Evolutionary conservation across 208 protist genomes (phyloP).

Genomic region (Acanthamoeba healyi): DNA sequence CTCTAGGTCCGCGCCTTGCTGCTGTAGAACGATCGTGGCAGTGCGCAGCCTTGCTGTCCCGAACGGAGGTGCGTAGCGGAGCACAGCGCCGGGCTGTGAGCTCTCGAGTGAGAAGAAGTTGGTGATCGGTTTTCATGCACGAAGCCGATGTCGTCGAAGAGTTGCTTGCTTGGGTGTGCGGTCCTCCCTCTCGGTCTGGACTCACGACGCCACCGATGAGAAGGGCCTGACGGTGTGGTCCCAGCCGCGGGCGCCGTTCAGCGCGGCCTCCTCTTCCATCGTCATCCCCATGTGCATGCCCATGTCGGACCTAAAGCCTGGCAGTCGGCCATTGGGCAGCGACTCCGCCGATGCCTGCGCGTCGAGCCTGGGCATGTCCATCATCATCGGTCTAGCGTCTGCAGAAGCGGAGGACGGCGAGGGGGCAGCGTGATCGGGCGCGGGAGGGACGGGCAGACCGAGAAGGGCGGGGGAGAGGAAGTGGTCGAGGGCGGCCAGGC

Average conservation of each 20-base stretch:
- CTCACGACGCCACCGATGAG: neutral
- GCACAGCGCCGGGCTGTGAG: too few relatives aligned
- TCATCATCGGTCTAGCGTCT: neutral
- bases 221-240: neutral
- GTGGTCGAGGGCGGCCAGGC: neutral
- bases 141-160: too few relatives aligned
- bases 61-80: too few relatives aligned
- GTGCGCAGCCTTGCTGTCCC: too few relatives aligned
- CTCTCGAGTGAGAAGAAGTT: neutral
- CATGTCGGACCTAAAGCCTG: neutral
- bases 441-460: neutral
- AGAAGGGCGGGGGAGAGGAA: neutral
- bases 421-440: neutral
- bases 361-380: neutral
- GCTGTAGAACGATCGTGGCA: too few relatives aligned
- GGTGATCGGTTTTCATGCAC: neutral
- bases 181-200: neutral
- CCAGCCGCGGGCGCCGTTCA: neutral
- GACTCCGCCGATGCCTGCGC: neutral
- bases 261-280: neutral
- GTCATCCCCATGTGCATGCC: neutral
- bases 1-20: too few relatives aligned
- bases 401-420: neutral
- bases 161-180: too few relatives aligned
- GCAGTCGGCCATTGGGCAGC: neutral